These are phyloP conservation scores for Cladophialophora bantiana DNA, from an alignment of 2,329 filamentous ascomycete genomes.

Conservation along the genomic window DNA sequence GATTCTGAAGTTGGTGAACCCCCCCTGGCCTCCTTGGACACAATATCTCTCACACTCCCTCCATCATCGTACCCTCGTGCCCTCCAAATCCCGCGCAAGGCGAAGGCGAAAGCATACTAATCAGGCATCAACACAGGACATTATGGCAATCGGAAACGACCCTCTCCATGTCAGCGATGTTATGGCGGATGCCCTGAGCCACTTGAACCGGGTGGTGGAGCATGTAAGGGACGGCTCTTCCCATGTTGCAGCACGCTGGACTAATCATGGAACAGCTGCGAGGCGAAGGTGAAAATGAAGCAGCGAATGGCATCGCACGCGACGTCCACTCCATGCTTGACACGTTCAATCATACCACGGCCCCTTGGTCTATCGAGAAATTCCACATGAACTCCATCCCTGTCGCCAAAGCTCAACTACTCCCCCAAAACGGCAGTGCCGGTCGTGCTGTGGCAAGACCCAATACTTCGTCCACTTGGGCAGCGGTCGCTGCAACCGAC, in stretches of 20 bases:
- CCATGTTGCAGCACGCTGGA: conserved; percentile 19
- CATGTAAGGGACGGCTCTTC: conserved; percentile 37
- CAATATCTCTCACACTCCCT: not conserved
- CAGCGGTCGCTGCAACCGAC: conserved; percentile 41
- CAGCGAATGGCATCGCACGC: conserved; percentile 48
- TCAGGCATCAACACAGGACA: conserved; percentile 37
- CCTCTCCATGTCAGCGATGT: conserved; percentile 39
- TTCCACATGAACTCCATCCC: conserved; percentile 37
- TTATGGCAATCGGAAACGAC: conserved; percentile 36
- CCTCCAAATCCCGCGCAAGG: conserved; percentile 5
- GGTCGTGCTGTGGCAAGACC: conserved; percentile 15
- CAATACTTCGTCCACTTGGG: conserved; percentile 38
- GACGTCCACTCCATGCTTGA: conserved; percentile 45
- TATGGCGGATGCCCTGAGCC: conserved; percentile 36
- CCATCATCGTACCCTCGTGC: not conserved
- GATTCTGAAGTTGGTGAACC: conserved; percentile 33
- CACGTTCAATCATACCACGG: conserved; percentile 45
- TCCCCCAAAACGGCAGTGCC: conserved; percentile 17
- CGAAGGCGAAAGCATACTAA: conserved; percentile 19
- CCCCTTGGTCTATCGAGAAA: conserved; percentile 41
- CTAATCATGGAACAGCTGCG: conserved; percentile 44
- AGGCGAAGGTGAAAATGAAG: conserved; percentile 42
- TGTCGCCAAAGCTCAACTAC: conserved; percentile 20
- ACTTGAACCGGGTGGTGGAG: conserved; percentile 40
- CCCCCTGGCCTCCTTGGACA: not conserved